phyloP scores from a whole-genome alignment of 1,139 yeast species.

The Suhomyces maxii region DNA sequence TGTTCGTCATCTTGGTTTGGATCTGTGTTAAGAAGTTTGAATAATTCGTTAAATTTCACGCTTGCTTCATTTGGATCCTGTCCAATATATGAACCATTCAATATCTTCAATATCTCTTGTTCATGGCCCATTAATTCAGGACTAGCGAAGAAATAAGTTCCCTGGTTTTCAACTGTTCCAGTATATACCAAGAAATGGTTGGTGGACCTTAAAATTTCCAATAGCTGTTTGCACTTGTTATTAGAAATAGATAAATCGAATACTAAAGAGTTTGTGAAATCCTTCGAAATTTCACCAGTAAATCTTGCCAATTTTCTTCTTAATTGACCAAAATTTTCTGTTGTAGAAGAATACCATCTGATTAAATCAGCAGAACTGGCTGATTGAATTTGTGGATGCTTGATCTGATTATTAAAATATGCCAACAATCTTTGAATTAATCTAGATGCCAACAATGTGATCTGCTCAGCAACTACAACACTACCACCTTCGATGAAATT shows the following conservation, averaged over 20 bases:
- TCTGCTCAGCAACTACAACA: constrained; percentile 75
- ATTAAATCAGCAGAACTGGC: constrained; percentile 58
- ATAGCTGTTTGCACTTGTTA: constrained; percentile 52
- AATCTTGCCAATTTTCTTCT: constrained; percentile 85
- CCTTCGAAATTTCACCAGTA: constrained; percentile 63
- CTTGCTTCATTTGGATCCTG: constrained; percentile 32
- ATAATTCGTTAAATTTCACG: constrained; percentile 33
- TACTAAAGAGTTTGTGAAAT: constrained; percentile 75
- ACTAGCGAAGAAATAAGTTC: constrained; percentile 72
- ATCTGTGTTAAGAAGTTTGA: constrained; percentile 18
- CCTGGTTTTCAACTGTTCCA: constrained; percentile 71
- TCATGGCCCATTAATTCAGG: constrained; percentile 52
- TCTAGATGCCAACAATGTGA: constrained; percentile 63
- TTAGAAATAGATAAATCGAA: constrained; percentile 57
- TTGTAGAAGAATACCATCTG: constrained; percentile 77
- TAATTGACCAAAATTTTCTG: constrained; percentile 82
- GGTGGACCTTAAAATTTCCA: constrained; percentile 58
- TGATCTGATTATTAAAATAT: constrained; percentile 71
- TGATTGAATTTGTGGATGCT: constrained; percentile 55
- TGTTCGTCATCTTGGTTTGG: constrained; percentile 6
- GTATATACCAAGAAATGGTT: constrained; percentile 81
- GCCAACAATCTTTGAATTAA: constrained; percentile 68
- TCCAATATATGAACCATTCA: constrained; percentile 47
- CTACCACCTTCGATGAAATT: constrained; percentile 77
- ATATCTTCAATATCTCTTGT: constrained; percentile 41